Evolutionary conservation across 75 land plant species (phyloP), one percentile per base, ranked within the genome.

Genomic region (Pinus albicaulis): DNA sequence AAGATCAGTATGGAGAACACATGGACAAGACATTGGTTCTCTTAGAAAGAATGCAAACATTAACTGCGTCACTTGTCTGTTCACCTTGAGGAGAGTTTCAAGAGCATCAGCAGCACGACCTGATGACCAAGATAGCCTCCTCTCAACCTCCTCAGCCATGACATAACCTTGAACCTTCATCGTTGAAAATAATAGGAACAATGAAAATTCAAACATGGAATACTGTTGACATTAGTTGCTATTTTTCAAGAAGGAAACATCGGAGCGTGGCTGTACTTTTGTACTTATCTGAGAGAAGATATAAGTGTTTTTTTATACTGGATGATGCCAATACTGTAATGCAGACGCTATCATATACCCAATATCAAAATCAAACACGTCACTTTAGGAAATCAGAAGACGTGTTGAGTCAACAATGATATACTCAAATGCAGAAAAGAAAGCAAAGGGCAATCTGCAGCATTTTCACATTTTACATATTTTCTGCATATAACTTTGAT

Each of bases 41-140:
- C 52, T 68, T 68, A 7, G n/a, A 68, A 68, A 68, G 23, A 8
- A 38, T 3, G 10, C n/a, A 20, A 31, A 16, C n/a, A 31, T 68
- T 38, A 68, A 68, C 53, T 20, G 52, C 52, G n/a, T 38, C 6
- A 44, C 12, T 48, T 48, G 41, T 68, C 10, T 34, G 22, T 4
- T 68, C 53, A 91, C 98, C 73, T 92, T 89, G 38, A 96, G 57
- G 25, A 96, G 80, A 57, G 85, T 89, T 58, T 93, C 95, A 61
- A 96, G 89, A 25, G 98, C 90, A 86, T 96, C 99, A 28, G 77
- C 77, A 4, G 85, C 92, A 66, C 99, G 94, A 4, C 99, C 99
- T 55, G 84, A 76, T 2, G 90, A 76, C 99, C 99, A 96, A 4
- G 92, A 84, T 15, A 96, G 85, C 71, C 71, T 83, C 34, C 55